Percentiles rank a stretch among this genome's conserved stretches.
These are phyloP conservation scores for Populus euphratica DNA, from an alignment of 345 rosid species.

Conservation along the genomic window DNA sequence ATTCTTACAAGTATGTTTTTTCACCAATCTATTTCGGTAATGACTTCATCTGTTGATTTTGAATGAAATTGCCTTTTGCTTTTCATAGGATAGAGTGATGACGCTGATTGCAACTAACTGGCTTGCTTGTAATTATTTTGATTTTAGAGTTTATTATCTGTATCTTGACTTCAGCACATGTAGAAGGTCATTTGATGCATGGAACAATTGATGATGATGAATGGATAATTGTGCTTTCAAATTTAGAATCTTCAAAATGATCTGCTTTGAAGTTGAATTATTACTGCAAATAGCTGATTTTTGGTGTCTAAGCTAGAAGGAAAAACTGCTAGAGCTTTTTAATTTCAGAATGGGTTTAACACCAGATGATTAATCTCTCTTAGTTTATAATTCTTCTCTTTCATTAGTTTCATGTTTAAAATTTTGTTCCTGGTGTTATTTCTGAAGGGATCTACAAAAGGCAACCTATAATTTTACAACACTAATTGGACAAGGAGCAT, in stretches of 20 bases:
- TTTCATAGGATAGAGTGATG: neutral
- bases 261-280: neutral
- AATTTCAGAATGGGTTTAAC: neutral
- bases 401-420: neutral
- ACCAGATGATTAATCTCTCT: neutral
- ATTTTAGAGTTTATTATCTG: neutral
- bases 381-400: neutral
- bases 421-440: conserved; percentile 6
- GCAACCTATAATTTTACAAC: conserved; percentile 91
- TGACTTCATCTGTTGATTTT: neutral
- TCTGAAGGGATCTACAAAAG: conserved; percentile 88
- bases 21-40: neutral
- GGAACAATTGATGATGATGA: neutral
- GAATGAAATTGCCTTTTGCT: neutral
- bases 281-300: neutral
- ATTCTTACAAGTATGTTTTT: conserved; percentile 74
- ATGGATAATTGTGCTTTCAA: neutral
- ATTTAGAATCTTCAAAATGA: neutral
- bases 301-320: neutral
- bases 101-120: neutral
- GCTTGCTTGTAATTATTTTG: neutral
- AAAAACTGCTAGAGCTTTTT: neutral
- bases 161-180: neutral
- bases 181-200: neutral
- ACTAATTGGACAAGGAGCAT: conserved; percentile 90